Evolutionary conservation across 169 alveolate species (phyloP).

Genomic region (Besnoitia besnoiti): DNA sequence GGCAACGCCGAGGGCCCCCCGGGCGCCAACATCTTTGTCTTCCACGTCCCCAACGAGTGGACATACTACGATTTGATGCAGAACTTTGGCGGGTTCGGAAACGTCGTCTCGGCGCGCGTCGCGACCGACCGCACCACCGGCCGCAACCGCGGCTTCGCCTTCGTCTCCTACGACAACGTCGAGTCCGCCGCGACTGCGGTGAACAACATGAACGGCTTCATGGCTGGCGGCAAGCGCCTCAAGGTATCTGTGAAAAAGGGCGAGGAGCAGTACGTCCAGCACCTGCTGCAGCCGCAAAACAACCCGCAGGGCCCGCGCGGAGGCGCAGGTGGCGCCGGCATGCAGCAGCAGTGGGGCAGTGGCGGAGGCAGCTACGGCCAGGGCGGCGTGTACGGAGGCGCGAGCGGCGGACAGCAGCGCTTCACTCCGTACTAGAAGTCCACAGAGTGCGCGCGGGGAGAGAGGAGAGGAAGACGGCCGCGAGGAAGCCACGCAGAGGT

Average conservation of each 20-base stretch:
- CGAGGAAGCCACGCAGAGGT: not conserved
- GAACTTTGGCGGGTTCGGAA: conserved; percentile 86
- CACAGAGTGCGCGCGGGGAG: not conserved
- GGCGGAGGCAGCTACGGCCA: conserved; percentile 31
- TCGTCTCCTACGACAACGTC: conserved; percentile 87
- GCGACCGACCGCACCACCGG: conserved; percentile 90
- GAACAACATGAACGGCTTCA: conserved; percentile 88
- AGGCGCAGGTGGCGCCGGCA: not conserved
- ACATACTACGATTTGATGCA: conserved; percentile 82
- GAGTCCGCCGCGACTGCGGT: conserved; percentile 91
- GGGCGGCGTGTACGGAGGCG: not conserved
- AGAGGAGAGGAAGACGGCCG: too few relatives aligned
- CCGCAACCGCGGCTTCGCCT: conserved; percentile 91
- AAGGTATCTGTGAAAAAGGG: conserved; percentile 89
- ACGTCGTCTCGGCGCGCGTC: conserved; percentile 88
- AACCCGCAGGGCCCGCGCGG: conserved; percentile 42
- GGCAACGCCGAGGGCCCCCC: conserved; percentile 83
- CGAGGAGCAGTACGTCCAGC: conserved; percentile 78
- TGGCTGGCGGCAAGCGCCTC: conserved; percentile 84
- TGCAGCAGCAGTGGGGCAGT: conserved; percentile 25
- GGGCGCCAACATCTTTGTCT: conserved; percentile 91
- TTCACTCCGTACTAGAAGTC: conserved; percentile 18
- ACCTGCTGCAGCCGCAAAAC: conserved; percentile 27
- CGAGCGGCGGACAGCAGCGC: conserved; percentile 27
- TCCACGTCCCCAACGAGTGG: conserved; percentile 94